phyloP scores from a whole-genome alignment of 495 filamentous ascomycete genomes.

The Penicillium lividum region DNA sequence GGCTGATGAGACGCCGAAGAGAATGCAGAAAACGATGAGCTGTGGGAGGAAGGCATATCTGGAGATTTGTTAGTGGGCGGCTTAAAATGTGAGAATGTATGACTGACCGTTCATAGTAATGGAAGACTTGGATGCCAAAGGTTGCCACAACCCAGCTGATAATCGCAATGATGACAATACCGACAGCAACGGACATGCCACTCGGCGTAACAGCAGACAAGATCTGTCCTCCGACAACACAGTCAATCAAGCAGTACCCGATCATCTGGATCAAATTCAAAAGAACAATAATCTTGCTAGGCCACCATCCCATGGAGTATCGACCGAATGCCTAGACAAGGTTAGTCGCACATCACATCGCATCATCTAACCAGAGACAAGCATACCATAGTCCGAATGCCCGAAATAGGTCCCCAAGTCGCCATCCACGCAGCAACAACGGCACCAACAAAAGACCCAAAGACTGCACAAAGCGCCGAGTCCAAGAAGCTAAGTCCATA shows the following conservation, averaged over 20 bases:
- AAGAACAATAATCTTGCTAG: conserved; percentile 69
- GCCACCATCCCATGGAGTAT: conserved; percentile 81
- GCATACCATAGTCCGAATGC: conserved; percentile 66
- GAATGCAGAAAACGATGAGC: conserved; percentile 62
- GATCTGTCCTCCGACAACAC: conserved; percentile 73
- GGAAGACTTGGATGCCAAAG: conserved; percentile 72
- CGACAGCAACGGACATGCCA: conserved; percentile 64
- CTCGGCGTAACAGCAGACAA: conserved; percentile 67
- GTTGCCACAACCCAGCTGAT: conserved; percentile 68
- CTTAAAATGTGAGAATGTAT: no score
- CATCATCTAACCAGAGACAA: background rate
- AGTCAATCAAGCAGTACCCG: conserved; percentile 70
- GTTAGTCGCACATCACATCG: conserved; percentile 7
- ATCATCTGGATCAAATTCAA: conserved; percentile 72
- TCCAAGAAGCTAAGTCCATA: conserved; percentile 69
- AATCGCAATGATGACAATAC: conserved; percentile 67
- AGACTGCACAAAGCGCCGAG: conserved; percentile 63
- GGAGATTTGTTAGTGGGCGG: conserved; percentile 1
- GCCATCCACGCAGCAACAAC: conserved; percentile 65
- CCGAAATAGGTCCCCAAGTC: conserved; percentile 70
- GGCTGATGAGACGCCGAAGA: conserved; percentile 65
- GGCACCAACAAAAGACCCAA: conserved; percentile 62
- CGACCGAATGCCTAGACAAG: conserved; percentile 59
- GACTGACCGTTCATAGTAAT: conserved; percentile 65
- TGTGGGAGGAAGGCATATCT: conserved; percentile 72